Evolutionary conservation across 78 protist species (phyloP).

Genomic region (slime mould (Dictyostelium discoideum)): dicty_2.7 NC_007091.3:4450501-4451000

Average conservation of each 20-base stretch:
- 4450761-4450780: background rate
- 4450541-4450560: no score
- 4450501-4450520: no score
- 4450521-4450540: no score
- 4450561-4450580: no score
- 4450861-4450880: background rate
- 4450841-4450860: background rate
- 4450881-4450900: background rate
- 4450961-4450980: background rate
- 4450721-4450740: background rate
- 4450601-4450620: background rate
- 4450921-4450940: background rate
- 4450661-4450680: background rate
- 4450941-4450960: background rate
- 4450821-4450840: background rate
- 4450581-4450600: background rate
- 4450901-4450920: background rate
- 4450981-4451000: slow-evolving; percentile 8
- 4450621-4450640: background rate
- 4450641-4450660: background rate
- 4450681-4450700: background rate
- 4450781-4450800: background rate
- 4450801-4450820: background rate
- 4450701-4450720: background rate
- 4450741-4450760: background rate